phyloP scores from a whole-genome alignment of 768 basidiomycete species.

The Russula foetens region DNA sequence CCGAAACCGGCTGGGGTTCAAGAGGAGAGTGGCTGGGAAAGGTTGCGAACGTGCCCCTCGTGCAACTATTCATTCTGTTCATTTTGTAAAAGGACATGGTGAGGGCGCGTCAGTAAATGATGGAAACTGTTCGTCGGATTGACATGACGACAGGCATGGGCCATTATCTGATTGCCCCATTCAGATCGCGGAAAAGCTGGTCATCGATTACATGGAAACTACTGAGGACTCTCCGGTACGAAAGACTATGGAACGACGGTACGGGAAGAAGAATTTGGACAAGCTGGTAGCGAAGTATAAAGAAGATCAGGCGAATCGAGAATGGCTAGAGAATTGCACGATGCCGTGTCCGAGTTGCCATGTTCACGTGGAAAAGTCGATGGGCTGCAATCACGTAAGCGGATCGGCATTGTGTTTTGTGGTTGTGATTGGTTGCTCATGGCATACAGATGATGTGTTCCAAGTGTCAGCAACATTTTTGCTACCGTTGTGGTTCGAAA shows the following conservation, averaged over 20 bases:
- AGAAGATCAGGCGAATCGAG: slow-evolving; percentile 67
- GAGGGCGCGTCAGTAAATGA: slow-evolving; percentile 19
- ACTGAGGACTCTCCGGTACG: slow-evolving; percentile 45
- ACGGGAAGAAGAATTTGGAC: slow-evolving; percentile 53
- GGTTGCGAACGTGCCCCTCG: slow-evolving; percentile 58
- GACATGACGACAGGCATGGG: slow-evolving; percentile 57
- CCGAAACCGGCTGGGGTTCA: slow-evolving; percentile 42
- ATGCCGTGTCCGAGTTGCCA: slow-evolving; percentile 67
- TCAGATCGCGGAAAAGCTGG: slow-evolving; percentile 54
- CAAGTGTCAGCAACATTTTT: slow-evolving; percentile 73
- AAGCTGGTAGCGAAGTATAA: slow-evolving; percentile 53
- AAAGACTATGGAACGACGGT: slow-evolving; percentile 46
- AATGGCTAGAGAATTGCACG: slow-evolving; percentile 65
- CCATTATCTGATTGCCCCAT: slow-evolving; percentile 64
- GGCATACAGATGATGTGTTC: slow-evolving; percentile 60
- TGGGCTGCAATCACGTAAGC: slow-evolving; percentile 82
- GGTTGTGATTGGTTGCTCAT: too few species aligned
- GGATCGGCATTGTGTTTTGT: background rate
- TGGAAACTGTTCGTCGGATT: background rate
- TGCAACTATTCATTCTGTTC: slow-evolving; percentile 80
- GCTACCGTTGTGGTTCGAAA: slow-evolving; percentile 65
- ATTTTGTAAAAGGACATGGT: slow-evolving; percentile 79
- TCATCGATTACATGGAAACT: slow-evolving; percentile 57
- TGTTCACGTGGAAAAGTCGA: slow-evolving; percentile 63
- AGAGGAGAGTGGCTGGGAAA: slow-evolving; percentile 61